Base-by-base conservation (phyloP, 805 yeast species). In the Wickerhamiella bombiphila region DNA sequence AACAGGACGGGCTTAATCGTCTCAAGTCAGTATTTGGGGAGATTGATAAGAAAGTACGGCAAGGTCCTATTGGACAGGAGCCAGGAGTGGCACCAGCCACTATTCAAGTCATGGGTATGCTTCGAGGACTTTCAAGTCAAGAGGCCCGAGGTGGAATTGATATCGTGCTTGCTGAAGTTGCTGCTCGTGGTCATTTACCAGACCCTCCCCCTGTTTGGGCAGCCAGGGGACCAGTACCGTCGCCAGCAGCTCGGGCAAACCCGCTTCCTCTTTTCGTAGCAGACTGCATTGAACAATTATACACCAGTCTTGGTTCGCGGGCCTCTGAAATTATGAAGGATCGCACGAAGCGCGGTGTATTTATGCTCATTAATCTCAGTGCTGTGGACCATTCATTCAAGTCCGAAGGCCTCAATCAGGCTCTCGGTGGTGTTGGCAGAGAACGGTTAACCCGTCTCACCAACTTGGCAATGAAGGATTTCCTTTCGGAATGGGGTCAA, bases 221-320 rank as follows among this genome's bases (percentile, higher is more conserved):
- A 8, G 45, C 57, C 16, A 64, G 64, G 9, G 68, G 68, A 48
- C 39, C 50, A 5, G 60, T 60, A 5, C 53, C 64, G 2, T 51
- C 54, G 22, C 64, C 64, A 6, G 53, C 58, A 1, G 67, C 68
- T 35, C 65, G 74, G 1, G 59, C 61, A 18, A 69, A 66, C 29
- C 49, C 49, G 5, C 24, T 47, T 7, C 40, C 44, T 39, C 56
- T 79, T 44, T 86, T 69, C 51, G 69, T 73, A 42, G 70, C 85
- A 36, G 97, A 88, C 54, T 66, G 79, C 32, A 67, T 88, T 31
- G 95, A 86, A 55, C 74, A 76, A 32, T 66, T 82, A 19, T 65
- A 76, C 53, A 63, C 75, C 22, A 68, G 69, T 37, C 58, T 86
- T 34, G 93, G 80, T 34, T 36, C 33, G 22, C 36, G 53, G 61